Percentiles rank a stretch among this genome's conserved stretches.
Evolutionary conservation across 257 asterid species (phyloP).

Genomic region (Solanum chilense): DNA sequence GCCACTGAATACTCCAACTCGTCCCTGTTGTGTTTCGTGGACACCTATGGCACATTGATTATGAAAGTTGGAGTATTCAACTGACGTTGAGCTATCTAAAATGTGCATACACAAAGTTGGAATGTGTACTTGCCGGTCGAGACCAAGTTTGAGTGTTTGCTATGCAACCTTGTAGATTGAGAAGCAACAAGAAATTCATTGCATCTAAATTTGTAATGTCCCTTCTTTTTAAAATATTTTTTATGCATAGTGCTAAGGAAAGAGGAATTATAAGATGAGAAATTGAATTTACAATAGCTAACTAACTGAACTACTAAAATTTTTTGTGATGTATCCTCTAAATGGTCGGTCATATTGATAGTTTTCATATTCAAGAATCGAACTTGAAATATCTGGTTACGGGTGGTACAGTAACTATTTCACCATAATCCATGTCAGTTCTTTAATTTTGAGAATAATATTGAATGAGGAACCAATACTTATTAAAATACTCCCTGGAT

Average conservation of each 20-base stretch:
- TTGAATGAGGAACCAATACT: background rate
- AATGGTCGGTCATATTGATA: too few relatives aligned
- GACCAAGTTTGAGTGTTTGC: background rate
- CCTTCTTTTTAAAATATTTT: too few relatives aligned
- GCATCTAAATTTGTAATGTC: background rate
- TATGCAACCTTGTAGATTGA: background rate
- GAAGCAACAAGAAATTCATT: background rate
- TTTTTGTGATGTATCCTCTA: too few relatives aligned
- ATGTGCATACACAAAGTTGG: background rate
- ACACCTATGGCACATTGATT: background rate
- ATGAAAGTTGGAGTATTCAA: too few relatives aligned
- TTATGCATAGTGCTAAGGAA: too few relatives aligned
- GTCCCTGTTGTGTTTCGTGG: background rate
- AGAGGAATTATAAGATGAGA: too few relatives aligned
- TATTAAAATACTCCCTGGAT: too few relatives aligned
- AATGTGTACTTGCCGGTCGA: background rate
- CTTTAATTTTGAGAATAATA: background rate
- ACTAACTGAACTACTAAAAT: too few relatives aligned
- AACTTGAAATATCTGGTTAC: background rate
- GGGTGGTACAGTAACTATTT: too few relatives aligned
- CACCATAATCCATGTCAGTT: background rate
- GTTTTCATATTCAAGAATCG: too few relatives aligned
- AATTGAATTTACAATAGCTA: too few relatives aligned
- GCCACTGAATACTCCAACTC: background rate
- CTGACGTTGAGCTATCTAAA: background rate